A percentile compares a stretch with the other conserved stretches of the same genome.
Conservation (phyloP, 2,329 filamentous ascomycete species). For the Arthrobotrys megalospora region DNA sequence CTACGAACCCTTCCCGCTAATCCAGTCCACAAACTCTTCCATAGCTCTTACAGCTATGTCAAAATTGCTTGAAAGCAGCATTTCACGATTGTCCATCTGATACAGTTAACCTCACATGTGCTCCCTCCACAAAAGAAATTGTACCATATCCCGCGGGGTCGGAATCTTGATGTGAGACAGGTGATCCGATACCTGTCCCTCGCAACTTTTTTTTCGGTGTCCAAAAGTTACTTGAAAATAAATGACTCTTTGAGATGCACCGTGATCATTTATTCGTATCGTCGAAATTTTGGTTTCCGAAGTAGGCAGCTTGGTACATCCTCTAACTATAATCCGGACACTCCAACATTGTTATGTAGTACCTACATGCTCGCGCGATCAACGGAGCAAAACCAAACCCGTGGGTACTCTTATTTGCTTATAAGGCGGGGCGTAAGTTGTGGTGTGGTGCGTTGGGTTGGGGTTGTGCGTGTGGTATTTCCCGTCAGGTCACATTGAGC, state of each 20-base stretch:
- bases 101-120: conserved; percentile 22
- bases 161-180: conserved; percentile 6
- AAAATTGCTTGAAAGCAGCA: conserved; percentile 23
- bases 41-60: conserved; percentile 3
- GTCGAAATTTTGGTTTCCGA: neutral
- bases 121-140: conserved; percentile 6
- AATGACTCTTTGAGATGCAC: neutral
- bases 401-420: too few species aligned
- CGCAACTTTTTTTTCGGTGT: neutral
- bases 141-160: conserved; percentile 27
- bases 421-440: too few species aligned
- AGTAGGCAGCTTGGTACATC: neutral
- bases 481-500: conserved; percentile 30
- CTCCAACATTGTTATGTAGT: neutral
- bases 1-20: neutral
- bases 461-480: conserved; percentile 37
- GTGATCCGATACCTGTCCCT: neutral
- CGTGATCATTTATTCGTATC: neutral
- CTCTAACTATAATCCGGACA: neutral
- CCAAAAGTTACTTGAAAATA: neutral
- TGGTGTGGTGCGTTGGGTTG: conserved; percentile 22
- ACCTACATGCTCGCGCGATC: too few species aligned
- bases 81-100: conserved; percentile 28
- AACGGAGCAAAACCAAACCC: too few species aligned
- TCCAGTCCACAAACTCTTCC: neutral